Evolutionary conservation across 176 grass and related monocot genomes (phyloP).

Genomic region (Oryza brachyantha): DNA sequence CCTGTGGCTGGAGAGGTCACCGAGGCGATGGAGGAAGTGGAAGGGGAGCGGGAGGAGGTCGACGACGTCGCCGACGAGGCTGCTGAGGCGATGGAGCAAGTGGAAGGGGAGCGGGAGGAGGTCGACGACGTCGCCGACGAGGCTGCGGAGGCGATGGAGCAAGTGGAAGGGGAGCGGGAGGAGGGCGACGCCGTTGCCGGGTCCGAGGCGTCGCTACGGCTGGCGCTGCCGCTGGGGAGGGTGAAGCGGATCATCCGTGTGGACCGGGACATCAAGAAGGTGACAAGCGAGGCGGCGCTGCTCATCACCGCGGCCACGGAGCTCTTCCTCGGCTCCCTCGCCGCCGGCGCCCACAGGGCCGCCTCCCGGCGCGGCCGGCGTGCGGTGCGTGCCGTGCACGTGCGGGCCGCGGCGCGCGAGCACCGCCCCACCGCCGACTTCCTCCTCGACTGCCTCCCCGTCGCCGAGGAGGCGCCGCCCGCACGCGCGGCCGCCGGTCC

Average conservation of each 20-base stretch:
- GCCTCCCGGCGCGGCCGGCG: conserved; percentile 37
- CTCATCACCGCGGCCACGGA: conserved; percentile 76
- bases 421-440: conserved; percentile 74
- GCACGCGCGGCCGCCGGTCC: neutral
- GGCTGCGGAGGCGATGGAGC: neutral
- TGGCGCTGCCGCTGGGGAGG: conserved; percentile 62
- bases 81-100: conserved; percentile 2
- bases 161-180: neutral
- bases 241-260: conserved; percentile 86
- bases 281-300: conserved; percentile 64
- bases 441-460: conserved; percentile 74
- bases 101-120: neutral
- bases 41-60: neutral
- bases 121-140: neutral
- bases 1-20: neutral
- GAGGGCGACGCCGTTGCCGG: neutral
- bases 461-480: conserved; percentile 24
- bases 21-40: neutral
- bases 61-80: neutral
- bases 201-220: conserved; percentile 1
- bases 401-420: conserved; percentile 53
- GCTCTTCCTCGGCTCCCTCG: conserved; percentile 67
- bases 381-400: conserved; percentile 46
- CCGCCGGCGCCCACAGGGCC: conserved; percentile 40
- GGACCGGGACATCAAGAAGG: conserved; percentile 80